phyloP scores from a whole-genome alignment of 306 rosid species.

The Carpinus fangiana region DNA sequence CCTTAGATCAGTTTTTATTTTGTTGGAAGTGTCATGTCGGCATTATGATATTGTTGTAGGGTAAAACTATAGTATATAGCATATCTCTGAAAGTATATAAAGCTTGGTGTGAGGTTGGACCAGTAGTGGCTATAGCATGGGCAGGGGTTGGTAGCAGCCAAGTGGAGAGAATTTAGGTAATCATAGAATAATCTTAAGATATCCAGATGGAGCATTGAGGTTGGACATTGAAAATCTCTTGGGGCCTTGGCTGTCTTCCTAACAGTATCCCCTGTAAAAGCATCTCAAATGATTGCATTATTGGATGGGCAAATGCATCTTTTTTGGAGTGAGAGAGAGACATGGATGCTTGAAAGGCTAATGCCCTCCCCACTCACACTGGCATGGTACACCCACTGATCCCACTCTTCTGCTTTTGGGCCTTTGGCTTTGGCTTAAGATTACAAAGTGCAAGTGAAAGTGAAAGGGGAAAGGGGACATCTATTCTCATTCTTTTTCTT shows the following conservation, averaged over 20 bases:
- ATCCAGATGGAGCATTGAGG: constrained; percentile 22
- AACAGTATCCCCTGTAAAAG: constrained; percentile 21
- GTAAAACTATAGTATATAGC: too few species aligned
- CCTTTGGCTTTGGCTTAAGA: constrained; percentile 32
- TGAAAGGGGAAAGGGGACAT: constrained; percentile 32
- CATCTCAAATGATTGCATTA: constrained; percentile 41
- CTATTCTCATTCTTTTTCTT: constrained; percentile 43
- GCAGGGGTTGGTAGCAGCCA: background rate
- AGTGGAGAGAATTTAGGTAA: background rate
- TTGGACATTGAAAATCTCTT: constrained; percentile 26
- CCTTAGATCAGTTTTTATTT: too few species aligned
- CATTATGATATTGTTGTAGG: too few species aligned
- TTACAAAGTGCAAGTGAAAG: constrained; percentile 31
- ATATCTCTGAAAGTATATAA: too few species aligned
- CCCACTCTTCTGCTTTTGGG: constrained; percentile 35
- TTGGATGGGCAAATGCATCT: constrained; percentile 16
- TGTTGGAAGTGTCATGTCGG: too few species aligned
- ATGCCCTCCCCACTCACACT: constrained; percentile 60
- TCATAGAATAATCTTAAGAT: background rate
- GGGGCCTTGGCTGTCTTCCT: constrained; percentile 28
- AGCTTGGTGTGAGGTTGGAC: background rate
- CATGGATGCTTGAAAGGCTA: constrained; percentile 45
- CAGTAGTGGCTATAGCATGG: background rate
- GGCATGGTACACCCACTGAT: constrained; percentile 36
- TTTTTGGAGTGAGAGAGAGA: constrained; percentile 30